Conservation (phyloP, 2,329 filamentous ascomycete genomes). For the Ophiognomonia clavigignenti-juglandacearum region DNA sequence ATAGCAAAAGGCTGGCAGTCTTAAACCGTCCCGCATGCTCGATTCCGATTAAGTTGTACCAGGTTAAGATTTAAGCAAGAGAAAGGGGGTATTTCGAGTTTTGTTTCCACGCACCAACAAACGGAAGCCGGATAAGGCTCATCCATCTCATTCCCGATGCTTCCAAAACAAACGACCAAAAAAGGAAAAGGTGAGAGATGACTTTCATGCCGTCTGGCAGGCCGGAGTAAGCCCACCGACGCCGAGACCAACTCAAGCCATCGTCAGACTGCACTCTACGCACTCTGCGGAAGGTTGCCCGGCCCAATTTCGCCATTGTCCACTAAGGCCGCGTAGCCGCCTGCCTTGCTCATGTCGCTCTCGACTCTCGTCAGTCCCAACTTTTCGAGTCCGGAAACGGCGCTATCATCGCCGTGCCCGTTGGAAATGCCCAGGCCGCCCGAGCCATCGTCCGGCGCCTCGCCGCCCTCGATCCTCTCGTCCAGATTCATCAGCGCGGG, state of each 20-base stretch:
- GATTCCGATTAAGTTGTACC: too few relatives aligned
- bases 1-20: neutral
- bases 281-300: constrained; percentile 23
- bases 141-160: neutral
- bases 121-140: constrained; percentile 22
- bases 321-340: constrained; percentile 18
- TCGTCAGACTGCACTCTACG: constrained; percentile 15
- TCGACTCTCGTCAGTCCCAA: constrained; percentile 29
- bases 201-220: neutral
- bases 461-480: constrained; percentile 31
- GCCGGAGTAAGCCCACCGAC: too few relatives aligned
- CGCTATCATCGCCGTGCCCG: constrained; percentile 30
- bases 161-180: too few relatives aligned
- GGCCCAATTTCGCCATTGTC: constrained; percentile 19
- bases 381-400: constrained; percentile 38
- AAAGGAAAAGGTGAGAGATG: neutral
- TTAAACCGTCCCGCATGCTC: too few relatives aligned
- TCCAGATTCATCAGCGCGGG: constrained; percentile 78
- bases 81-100: neutral
- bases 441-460: constrained; percentile 26
- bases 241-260: too few relatives aligned
- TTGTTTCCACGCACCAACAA: neutral
- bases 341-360: constrained; percentile 22
- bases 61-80: too few relatives aligned
- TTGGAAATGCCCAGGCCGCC: constrained; percentile 34